phyloP scores from a whole-genome alignment of 495 filamentous ascomycete genomes.

The Aspergillus diversus region DNA sequence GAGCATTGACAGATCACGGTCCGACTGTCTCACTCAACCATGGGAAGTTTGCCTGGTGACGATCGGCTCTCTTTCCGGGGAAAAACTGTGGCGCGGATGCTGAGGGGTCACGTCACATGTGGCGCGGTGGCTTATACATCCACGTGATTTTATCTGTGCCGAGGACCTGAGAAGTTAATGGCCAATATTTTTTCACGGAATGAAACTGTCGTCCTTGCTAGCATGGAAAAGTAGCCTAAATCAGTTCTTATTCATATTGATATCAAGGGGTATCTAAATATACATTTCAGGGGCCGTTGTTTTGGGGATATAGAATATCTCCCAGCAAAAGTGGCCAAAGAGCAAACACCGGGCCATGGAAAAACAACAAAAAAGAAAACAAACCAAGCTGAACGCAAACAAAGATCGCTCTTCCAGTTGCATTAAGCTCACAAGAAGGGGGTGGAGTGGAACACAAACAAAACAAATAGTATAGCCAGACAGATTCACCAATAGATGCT shows the following conservation, averaged over 20 bases:
- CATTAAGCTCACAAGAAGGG: conserved; percentile 8
- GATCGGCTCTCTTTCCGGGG: conserved; percentile 13
- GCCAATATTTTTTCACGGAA: background rate
- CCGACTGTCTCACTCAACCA: background rate
- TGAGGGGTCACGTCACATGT: conserved; percentile 10
- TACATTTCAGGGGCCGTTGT: conserved; percentile 26
- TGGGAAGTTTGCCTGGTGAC: conserved; percentile 18
- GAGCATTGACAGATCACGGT: background rate
- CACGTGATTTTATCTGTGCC: background rate
- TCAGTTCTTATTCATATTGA: conserved; percentile 15
- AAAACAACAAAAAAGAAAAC: too few relatives aligned
- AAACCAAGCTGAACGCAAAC: background rate
- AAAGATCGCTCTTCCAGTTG: conserved; percentile 18
- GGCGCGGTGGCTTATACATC: background rate
- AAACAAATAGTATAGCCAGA: conserved; percentile 12
- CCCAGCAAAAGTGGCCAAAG: conserved; percentile 9
- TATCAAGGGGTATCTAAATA: conserved; percentile 35
- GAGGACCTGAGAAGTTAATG: too few relatives aligned
- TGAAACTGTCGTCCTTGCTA: background rate
- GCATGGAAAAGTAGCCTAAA: background rate
- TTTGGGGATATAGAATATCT: conserved; percentile 10
- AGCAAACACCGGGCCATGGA: conserved; percentile 19
- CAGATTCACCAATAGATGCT: conserved; percentile 11
- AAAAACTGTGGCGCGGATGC: conserved; percentile 4
- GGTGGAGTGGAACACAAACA: background rate